Evolutionary conservation across 371 early-diverging fungal species (phyloP).

Genomic region (Rhizopus sp.): DNA sequence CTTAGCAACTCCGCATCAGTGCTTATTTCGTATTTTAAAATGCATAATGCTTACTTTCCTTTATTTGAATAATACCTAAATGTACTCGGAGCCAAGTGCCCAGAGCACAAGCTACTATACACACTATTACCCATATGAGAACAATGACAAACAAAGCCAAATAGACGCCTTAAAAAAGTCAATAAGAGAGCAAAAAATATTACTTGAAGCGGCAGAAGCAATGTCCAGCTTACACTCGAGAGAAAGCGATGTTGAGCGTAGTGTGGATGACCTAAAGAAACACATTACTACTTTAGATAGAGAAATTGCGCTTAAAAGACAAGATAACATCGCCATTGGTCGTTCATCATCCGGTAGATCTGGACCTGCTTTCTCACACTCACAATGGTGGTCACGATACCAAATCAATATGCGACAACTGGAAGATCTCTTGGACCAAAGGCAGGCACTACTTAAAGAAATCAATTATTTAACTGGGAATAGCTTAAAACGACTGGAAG

Average conservation of each 20-base stretch:
- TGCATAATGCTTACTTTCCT: conserved; percentile 1
- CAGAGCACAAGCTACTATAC: neutral
- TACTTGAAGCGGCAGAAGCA: conserved; percentile 9
- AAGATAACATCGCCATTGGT: conserved; percentile 9
- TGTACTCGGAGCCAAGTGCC: neutral
- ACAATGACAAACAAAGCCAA: neutral
- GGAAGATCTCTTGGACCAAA: conserved; percentile 36
- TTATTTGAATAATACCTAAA: neutral
- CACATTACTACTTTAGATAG: conserved; percentile 25
- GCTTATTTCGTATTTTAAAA: conserved; percentile 3
- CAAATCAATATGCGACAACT: conserved; percentile 36
- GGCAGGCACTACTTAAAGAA: conserved; percentile 33
- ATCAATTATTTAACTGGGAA: conserved; percentile 36
- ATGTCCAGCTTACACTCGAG: neutral
- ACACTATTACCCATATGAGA: neutral
- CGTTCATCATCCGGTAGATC: conserved; percentile 1
- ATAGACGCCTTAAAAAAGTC: conserved; percentile 17
- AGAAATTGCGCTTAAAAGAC: conserved; percentile 22
- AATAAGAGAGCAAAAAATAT: conserved; percentile 26
- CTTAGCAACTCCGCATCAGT: neutral
- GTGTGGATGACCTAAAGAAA: conserved; percentile 29
- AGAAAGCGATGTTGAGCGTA: conserved; percentile 1
- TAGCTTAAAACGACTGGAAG: conserved; percentile 21
- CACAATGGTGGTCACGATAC: conserved; percentile 35
- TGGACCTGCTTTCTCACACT: conserved; percentile 5